Evolutionary conservation across 148 eudicot genomes (phyloP).

Genomic region (Cornus suecica): DNA sequence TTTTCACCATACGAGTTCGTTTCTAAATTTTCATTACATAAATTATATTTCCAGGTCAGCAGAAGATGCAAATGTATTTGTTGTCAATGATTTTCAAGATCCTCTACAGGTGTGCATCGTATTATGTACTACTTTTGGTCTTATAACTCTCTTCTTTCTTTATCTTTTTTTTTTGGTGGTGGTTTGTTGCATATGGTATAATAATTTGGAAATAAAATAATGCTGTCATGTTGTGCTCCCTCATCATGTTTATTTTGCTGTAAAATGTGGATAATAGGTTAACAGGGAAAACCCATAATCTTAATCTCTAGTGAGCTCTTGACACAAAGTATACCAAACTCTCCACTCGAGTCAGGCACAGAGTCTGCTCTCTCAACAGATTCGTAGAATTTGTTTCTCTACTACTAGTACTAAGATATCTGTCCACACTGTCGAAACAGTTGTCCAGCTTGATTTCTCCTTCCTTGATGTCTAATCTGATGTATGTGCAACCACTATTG

Average conservation of each 20-base stretch:
- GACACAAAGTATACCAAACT: no score
- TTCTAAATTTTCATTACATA: constrained; percentile 4
- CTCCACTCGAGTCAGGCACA: no score
- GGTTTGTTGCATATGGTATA: constrained; percentile 1
- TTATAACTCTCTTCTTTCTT: not conserved
- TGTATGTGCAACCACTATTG: no score
- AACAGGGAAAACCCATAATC: no score
- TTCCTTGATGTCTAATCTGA: no score
- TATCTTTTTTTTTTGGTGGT: no score
- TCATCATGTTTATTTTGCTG: not conserved
- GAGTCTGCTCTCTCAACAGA: no score
- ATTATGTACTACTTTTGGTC: not conserved
- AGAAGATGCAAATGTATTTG: constrained; percentile 86
- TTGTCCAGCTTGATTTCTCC: no score
- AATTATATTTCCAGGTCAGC: constrained; percentile 57
- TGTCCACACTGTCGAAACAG: no score
- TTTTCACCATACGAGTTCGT: not conserved
- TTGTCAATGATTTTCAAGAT: constrained; percentile 89
- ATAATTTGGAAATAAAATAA: not conserved
- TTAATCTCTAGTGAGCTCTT: no score
- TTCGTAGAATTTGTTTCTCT: no score
- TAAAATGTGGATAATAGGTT: not conserved
- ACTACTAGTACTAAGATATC: no score
- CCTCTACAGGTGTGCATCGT: constrained; percentile 67
- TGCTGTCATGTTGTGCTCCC: not conserved